Conservation (phyloP, 371 early-diverging fungal genomes). For the Smittium mucronatum region DNA sequence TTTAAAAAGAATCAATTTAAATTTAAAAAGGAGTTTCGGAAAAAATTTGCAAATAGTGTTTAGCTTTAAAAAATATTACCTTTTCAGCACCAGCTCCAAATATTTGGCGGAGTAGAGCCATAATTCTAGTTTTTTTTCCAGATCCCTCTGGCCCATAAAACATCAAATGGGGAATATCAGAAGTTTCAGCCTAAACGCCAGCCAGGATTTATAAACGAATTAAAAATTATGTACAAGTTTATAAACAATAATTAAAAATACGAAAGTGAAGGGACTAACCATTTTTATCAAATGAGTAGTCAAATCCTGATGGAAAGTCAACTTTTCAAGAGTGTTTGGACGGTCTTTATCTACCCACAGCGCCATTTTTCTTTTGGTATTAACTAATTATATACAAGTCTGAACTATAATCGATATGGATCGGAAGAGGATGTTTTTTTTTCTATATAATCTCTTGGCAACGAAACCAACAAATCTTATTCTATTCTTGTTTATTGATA, state of each 20-base stretch:
- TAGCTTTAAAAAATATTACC: constrained; percentile 20
- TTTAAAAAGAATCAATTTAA: not conserved
- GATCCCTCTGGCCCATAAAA: constrained; percentile 94
- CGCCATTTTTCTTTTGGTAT: constrained; percentile 25
- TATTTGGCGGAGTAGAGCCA: constrained; percentile 67
- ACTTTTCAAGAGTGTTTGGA: constrained; percentile 71
- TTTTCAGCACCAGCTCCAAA: constrained; percentile 91
- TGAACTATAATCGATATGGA: too few relatives aligned
- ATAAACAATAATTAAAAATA: too few relatives aligned
- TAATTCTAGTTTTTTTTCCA: constrained; percentile 95
- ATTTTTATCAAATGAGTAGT: constrained; percentile 60
- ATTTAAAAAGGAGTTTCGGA: not conserved
- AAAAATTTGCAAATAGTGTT: not conserved
- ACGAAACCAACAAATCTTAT: too few relatives aligned
- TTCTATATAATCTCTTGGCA: too few relatives aligned
- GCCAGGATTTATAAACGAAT: not conserved
- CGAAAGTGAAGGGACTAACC: too few relatives aligned
- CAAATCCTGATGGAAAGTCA: constrained; percentile 69
- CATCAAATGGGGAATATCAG: constrained; percentile 90
- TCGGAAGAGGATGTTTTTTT: too few relatives aligned
- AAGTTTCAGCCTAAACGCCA: constrained; percentile 45
- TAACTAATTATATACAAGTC: too few relatives aligned
- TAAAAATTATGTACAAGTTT: not conserved
- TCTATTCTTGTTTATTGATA: too few relatives aligned
- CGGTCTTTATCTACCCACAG: constrained; percentile 97